Evolutionary conservation across 2,329 filamentous ascomycete genomes (phyloP), one percentile per base, ranked within the genome.

Genomic region (Ambrosiella xylebori): DNA sequence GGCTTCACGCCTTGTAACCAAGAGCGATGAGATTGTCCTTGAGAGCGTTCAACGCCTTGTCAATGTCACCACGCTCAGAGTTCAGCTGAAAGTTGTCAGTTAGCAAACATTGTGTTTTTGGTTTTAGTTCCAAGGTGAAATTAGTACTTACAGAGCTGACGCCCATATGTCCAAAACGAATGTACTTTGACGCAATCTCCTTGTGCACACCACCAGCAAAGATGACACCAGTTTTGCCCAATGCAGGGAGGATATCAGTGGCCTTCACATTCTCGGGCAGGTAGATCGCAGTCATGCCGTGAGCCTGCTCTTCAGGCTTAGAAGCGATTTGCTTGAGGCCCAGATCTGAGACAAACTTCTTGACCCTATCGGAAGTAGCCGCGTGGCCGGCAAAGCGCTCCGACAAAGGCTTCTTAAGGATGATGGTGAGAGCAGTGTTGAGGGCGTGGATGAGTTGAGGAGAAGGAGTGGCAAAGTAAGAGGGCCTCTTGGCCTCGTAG

Each of bases 271-370:
- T 84, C 61, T 97, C 88, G 1, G 93, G 93, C 58, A 98, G 78
- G 71, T 93, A 96, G 64, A 98, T 93, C 60, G 93, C 91, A 2
- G 93, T 98, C 93, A 98, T 98, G 65, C 87, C 89, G 70, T 95
- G 91, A 47, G 93, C 89, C 73, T 97, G 91, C 71, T 95, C 86
- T 65, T 91, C 88, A 0, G 86, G 85, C 69, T 91, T 86, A 40
- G 79, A 71, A 19, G 93, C 90, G 41, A 98, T 77, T 68, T 96
- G 86, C 73, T 88, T 86, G 61, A 98, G 77, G 3, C 93, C 93
- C 40, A 97, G 76, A 56, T 86, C 84, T 4, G 80, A 73, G 56
- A 96, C 76, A 15, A 86, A 81, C 68, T 87, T 81, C 80, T 98
- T 97, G 69, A 97, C 81, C 69, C 82, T 85, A 70, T 93, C 81